Conservation (phyloP, 2,329 filamentous ascomycete species). For the Periconia macrospinosa region DNA sequence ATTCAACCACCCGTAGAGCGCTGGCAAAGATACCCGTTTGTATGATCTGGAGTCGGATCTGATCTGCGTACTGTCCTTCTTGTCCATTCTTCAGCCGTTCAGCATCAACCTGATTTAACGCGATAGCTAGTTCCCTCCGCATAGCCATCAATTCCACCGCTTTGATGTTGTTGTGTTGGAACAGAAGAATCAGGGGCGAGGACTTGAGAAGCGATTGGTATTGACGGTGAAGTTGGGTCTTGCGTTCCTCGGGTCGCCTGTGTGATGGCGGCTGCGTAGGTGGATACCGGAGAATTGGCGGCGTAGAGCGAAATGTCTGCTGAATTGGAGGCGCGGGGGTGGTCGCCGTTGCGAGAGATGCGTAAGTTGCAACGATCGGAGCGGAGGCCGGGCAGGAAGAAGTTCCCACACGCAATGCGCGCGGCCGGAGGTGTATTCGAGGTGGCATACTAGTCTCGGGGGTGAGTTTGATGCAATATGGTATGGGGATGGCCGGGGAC, state of each 20-base stretch:
- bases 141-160: constrained; percentile 75
- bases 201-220: constrained; percentile 89
- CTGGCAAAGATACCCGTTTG: constrained; percentile 87
- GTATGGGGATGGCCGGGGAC: not conserved
- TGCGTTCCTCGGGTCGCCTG: constrained; percentile 81
- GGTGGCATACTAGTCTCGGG: constrained; percentile 35
- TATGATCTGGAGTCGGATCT: constrained; percentile 78
- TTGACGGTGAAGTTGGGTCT: constrained; percentile 82
- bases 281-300: constrained; percentile 55
- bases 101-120: constrained; percentile 67
- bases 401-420: constrained; percentile 30
- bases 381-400: constrained; percentile 18
- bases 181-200: constrained; percentile 81
- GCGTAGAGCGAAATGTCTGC: constrained; percentile 48
- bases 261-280: constrained; percentile 83
- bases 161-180: constrained; percentile 77
- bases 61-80: constrained; percentile 53
- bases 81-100: constrained; percentile 63
- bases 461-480: not conserved
- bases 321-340: constrained; percentile 57
- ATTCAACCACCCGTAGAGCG: constrained; percentile 83
- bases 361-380: constrained; percentile 48
- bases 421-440: constrained; percentile 40
- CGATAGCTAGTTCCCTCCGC: constrained; percentile 66
- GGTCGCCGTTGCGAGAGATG: constrained; percentile 54